phyloP scores from a whole-genome alignment of 345 rosid species.

The Jatropha curcas region DNA sequence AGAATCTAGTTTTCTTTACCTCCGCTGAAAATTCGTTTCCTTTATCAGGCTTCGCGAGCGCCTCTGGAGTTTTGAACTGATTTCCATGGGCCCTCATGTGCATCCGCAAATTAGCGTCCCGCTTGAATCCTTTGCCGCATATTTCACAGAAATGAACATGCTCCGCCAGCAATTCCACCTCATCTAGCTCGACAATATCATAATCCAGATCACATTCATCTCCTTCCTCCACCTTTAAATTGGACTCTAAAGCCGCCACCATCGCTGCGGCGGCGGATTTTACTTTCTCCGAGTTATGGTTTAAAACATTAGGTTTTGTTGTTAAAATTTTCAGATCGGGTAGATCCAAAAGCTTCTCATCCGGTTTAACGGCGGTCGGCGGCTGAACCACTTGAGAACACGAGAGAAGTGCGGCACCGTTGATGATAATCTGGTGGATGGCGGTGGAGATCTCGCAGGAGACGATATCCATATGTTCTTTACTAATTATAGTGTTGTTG shows the following conservation, averaged over 20 bases:
- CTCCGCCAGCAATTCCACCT: slow-evolving; percentile 64
- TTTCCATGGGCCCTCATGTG: slow-evolving; percentile 83
- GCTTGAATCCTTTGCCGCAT: slow-evolving; percentile 76
- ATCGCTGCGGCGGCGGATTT: background rate
- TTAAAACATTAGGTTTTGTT: background rate
- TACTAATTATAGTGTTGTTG: slow-evolving; percentile 32
- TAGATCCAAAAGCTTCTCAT: background rate
- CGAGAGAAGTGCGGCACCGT: slow-evolving; percentile 51
- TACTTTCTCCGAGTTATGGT: background rate
- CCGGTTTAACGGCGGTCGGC: background rate
- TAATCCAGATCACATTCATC: slow-evolving; percentile 25
- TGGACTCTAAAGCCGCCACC: too few species aligned
- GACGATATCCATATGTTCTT: slow-evolving; percentile 45
- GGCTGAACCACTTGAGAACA: slow-evolving; percentile 13
- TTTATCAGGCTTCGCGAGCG: slow-evolving; percentile 45
- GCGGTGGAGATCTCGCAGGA: slow-evolving; percentile 56
- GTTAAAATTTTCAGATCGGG: background rate
- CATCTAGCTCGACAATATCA: slow-evolving; percentile 57
- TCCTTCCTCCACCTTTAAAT: slow-evolving; percentile 2
- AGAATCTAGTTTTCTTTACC: slow-evolving; percentile 39
- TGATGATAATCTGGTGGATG: slow-evolving; percentile 48
- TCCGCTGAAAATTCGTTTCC: background rate
- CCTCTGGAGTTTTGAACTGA: slow-evolving; percentile 64
- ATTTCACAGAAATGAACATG: slow-evolving; percentile 68
- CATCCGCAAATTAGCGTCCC: slow-evolving; percentile 76